Percentiles rank a stretch among this genome's conserved stretches.
These are phyloP conservation scores for Zygosaccharomyces sapae DNA, from an alignment of 1,139 yeast genomes.

Conservation along the genomic window DNA sequence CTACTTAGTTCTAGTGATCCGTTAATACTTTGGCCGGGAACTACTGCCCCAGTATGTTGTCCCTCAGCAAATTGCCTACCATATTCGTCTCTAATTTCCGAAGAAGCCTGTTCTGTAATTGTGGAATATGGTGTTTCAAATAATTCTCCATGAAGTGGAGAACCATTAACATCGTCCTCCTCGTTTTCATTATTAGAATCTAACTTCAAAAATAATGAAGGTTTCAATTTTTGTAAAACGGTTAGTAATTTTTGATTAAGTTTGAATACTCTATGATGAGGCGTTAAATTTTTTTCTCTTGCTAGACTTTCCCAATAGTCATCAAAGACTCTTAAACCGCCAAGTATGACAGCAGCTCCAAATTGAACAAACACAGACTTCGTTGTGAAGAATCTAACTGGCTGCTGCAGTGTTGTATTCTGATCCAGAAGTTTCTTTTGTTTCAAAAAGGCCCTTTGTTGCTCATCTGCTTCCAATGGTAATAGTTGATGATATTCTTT, in stretches of 20 bases:
- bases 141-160: slow-evolving; percentile 11
- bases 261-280: slow-evolving; percentile 42
- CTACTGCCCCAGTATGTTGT: slow-evolving; percentile 27
- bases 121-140: slow-evolving; percentile 28
- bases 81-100: slow-evolving; percentile 28
- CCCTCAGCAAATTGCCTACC: slow-evolving; percentile 24
- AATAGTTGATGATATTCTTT: slow-evolving; percentile 19
- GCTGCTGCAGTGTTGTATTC: neutral
- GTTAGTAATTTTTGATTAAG: slow-evolving; percentile 20
- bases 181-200: neutral
- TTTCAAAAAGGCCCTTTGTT: slow-evolving; percentile 16
- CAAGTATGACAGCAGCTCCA: slow-evolving; percentile 63
- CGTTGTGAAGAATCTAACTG: slow-evolving; percentile 24
- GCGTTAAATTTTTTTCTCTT: slow-evolving; percentile 52
- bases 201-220: slow-evolving; percentile 11
- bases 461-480: slow-evolving; percentile 18
- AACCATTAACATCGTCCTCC: neutral
- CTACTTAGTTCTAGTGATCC: slow-evolving; percentile 40
- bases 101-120: slow-evolving; percentile 31
- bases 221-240: slow-evolving; percentile 20
- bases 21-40: slow-evolving; percentile 40
- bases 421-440: slow-evolving; percentile 9
- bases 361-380: slow-evolving; percentile 61
- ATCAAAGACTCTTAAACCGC: slow-evolving; percentile 64
- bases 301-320: slow-evolving; percentile 77